phyloP scores from a whole-genome alignment of 306 rosid species.

The Abrus precatorius region DNA sequence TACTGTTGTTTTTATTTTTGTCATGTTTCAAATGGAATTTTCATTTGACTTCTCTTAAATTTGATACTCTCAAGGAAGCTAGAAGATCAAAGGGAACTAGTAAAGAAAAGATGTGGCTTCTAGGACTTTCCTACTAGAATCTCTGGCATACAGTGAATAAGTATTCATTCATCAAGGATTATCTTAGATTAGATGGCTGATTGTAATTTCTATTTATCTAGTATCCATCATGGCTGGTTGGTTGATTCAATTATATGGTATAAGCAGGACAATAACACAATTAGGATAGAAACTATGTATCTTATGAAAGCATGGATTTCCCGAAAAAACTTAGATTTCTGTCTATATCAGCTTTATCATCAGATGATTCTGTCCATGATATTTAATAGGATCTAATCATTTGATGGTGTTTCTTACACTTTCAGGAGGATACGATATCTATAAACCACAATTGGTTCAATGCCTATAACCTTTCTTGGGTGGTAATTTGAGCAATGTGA shows the following conservation, averaged over 20 bases:
- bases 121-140: slow-evolving; percentile 8
- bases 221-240: slow-evolving; percentile 5
- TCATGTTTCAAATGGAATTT: slow-evolving; percentile 20
- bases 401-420: slow-evolving; percentile 46
- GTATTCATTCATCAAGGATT: not conserved
- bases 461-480: slow-evolving; percentile 81
- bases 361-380: slow-evolving; percentile 34
- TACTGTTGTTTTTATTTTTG: slow-evolving; percentile 22
- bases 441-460: slow-evolving; percentile 99
- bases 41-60: slow-evolving; percentile 20
- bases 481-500: slow-evolving; percentile 63
- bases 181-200: too few species aligned
- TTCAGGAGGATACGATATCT: slow-evolving; percentile 95
- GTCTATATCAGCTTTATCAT: slow-evolving; percentile 28
- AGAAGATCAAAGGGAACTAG: slow-evolving; percentile 29
- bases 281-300: slow-evolving; percentile 26
- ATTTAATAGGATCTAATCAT: slow-evolving; percentile 34
- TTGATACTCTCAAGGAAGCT: slow-evolving; percentile 29
- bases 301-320: slow-evolving; percentile 21
- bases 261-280: slow-evolving; percentile 18
- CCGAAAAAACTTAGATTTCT: slow-evolving; percentile 4
- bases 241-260: slow-evolving; percentile 21
- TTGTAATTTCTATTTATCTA: too few species aligned
- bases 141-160: slow-evolving; percentile 21
- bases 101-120: slow-evolving; percentile 19